These are phyloP conservation scores for Aspergillus uvarum DNA, from an alignment of 2,329 filamentous ascomycete species.

Conservation along the genomic window DNA sequence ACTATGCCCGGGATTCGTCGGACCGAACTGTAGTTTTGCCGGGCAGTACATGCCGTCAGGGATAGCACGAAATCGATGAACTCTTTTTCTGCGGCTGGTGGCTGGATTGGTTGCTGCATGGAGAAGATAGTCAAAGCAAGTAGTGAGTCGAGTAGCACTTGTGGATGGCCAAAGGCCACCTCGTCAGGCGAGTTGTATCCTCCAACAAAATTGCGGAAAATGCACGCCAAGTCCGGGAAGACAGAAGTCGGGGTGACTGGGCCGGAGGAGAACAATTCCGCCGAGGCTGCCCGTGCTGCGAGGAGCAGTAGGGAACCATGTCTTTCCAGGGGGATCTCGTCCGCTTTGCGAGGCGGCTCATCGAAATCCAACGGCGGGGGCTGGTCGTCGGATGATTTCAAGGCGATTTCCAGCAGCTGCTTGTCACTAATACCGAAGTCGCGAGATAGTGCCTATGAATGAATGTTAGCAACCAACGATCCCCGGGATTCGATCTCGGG, in stretches of 20 bases:
- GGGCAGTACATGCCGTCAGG: constrained; percentile 39
- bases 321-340: constrained; percentile 57
- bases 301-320: constrained; percentile 56
- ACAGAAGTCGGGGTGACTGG: constrained; percentile 44
- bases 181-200: constrained; percentile 39
- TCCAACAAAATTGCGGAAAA: constrained; percentile 55
- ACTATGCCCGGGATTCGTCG: constrained; percentile 36
- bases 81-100: constrained; percentile 50
- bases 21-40: constrained; percentile 38
- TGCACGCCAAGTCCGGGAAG: constrained; percentile 54
- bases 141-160: constrained; percentile 55
- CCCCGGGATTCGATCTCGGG: background rate
- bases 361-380: constrained; percentile 52
- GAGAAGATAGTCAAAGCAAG: constrained; percentile 54
- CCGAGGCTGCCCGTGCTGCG: constrained; percentile 52
- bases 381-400: constrained; percentile 40
- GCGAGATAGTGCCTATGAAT: constrained; percentile 49
- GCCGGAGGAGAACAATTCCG: constrained; percentile 49
- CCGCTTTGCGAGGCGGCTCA: constrained; percentile 52
- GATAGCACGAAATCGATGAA: constrained; percentile 55
- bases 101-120: constrained; percentile 46
- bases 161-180: constrained; percentile 47
- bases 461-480: constrained; percentile 8
- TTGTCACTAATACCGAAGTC: constrained; percentile 53
- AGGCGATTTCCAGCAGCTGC: constrained; percentile 49